Conservation (phyloP, 1,284 basidiomycete species). For the Ceratobasidium sp. region DNA sequence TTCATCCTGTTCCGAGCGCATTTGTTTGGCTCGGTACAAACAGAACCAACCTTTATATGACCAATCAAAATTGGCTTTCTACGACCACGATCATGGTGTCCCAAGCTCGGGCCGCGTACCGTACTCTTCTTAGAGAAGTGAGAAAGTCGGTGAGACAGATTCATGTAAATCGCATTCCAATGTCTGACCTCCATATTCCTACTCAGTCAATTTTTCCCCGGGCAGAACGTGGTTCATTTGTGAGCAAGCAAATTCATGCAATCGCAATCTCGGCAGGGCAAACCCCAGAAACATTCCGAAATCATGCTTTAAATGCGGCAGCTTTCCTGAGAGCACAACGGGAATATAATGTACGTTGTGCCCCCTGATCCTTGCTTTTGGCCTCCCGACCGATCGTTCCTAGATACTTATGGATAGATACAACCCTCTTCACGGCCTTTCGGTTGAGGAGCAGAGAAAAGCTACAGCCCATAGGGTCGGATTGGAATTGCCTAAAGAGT, state of each 20-base stretch:
- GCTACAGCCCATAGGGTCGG: constrained; percentile 31
- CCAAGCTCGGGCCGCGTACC: constrained; percentile 22
- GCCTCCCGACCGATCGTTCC: neutral
- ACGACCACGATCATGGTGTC: constrained; percentile 24
- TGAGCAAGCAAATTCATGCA: constrained; percentile 27
- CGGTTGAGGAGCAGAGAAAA: constrained; percentile 32
- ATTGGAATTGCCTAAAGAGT: constrained; percentile 28
- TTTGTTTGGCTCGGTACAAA: neutral
- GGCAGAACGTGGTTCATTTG: constrained; percentile 15
- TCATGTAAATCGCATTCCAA: constrained; percentile 1
- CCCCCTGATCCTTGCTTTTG: neutral
- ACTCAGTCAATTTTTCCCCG: constrained; percentile 31
- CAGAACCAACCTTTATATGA: neutral
- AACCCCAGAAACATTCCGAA: constrained; percentile 19
- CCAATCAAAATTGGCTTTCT: neutral
- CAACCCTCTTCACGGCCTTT: constrained; percentile 29
- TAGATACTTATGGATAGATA: constrained; percentile 37
- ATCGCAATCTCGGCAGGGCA: constrained; percentile 24
- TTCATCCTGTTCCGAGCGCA: too few relatives aligned
- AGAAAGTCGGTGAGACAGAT: constrained; percentile 29
- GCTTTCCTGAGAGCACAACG: constrained; percentile 20
- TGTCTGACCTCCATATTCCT: neutral
- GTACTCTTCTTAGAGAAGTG: constrained; percentile 22
- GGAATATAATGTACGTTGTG: constrained; percentile 20
- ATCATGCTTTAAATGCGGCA: constrained; percentile 31